Evolutionary conservation across 1,139 yeast species (phyloP).

Genomic region (Saccharomyces hybrid): DNA sequence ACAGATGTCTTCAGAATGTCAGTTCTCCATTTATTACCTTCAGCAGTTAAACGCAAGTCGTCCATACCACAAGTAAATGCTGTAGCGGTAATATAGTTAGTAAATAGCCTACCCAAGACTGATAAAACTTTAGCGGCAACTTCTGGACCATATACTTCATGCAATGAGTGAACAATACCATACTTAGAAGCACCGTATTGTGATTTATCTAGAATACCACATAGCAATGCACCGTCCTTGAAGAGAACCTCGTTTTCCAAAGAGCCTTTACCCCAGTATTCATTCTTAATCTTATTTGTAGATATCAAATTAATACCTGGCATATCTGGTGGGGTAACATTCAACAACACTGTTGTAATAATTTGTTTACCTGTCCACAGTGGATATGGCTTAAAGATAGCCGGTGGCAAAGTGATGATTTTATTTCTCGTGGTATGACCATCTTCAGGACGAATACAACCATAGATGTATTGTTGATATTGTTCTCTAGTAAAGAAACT

Average conservation of each 20-base stretch:
- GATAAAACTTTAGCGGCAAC: conserved; percentile 86
- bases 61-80: conserved; percentile 99
- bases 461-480: conserved; percentile 89
- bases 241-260: conserved; percentile 80
- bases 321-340: conserved; percentile 76
- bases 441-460: conserved; percentile 94
- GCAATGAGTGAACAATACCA: conserved; percentile 94
- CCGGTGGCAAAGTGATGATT: conserved; percentile 83
- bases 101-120: conserved; percentile 87
- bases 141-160: conserved; percentile 88
- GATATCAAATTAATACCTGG: conserved; percentile 86
- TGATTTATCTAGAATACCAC: conserved; percentile 94
- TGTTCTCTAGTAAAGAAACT: conserved; percentile 83
- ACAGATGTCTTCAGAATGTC: conserved; percentile 71
- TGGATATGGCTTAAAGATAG: conserved; percentile 77
- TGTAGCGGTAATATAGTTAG: conserved; percentile 84
- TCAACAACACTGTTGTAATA: conserved; percentile 79
- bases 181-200: conserved; percentile 98
- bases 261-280: conserved; percentile 87
- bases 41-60: conserved; percentile 83
- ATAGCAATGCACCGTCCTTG: conserved; percentile 75
- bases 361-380: conserved; percentile 99
- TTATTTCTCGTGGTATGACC: conserved; percentile 77
- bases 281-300: conserved; percentile 84
- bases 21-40: conserved; percentile 84